Percentiles rank a stretch among this genome's conserved stretches.
phyloP scores from a whole-genome alignment of 148 eudicot genomes.

The Fagopyrum homotropicum region DNA sequence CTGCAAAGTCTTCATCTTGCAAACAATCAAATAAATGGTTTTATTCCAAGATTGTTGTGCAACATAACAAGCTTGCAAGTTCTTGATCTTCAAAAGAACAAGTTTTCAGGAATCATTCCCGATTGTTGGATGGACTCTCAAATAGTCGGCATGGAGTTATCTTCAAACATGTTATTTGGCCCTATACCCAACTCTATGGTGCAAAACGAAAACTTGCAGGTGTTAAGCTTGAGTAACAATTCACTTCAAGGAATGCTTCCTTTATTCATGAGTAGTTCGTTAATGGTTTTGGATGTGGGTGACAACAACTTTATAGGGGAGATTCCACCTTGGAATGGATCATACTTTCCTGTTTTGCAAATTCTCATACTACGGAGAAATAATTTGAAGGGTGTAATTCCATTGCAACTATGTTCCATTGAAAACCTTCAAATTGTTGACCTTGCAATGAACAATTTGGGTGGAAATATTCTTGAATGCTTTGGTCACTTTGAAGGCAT shows the following conservation, averaged over 20 bases:
- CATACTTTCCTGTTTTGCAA: background rate
- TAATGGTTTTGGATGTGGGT: conserved; percentile 31
- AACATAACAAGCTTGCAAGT: background rate
- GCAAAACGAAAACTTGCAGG: background rate
- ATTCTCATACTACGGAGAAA: conserved; percentile 11
- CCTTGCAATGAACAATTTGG: conserved; percentile 27
- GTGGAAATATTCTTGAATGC: conserved; percentile 17
- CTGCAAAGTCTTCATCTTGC: background rate
- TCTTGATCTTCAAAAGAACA: conserved; percentile 4
- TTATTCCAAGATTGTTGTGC: background rate
- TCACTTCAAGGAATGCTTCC: conserved; percentile 22
- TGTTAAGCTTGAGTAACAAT: conserved; percentile 26
- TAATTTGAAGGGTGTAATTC: conserved; percentile 30
- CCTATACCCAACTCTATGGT: conserved; percentile 22
- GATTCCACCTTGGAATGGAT: conserved; percentile 21
- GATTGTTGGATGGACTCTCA: conserved; percentile 15
- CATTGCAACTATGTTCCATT: conserved; percentile 20
- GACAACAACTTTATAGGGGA: conserved; percentile 26
- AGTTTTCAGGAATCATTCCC: conserved; percentile 26
- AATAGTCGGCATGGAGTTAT: conserved; percentile 12
- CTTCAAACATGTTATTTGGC: conserved; percentile 22
- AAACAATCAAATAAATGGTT: background rate
- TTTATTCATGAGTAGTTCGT: background rate
- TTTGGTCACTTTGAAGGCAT: conserved; percentile 3
- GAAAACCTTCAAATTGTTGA: conserved; percentile 27